Percentiles rank a stretch among this genome's conserved stretches.
These are phyloP conservation scores for Jatropha multifida DNA, from an alignment of 441 rosid genomes.

Conservation along the genomic window DNA sequence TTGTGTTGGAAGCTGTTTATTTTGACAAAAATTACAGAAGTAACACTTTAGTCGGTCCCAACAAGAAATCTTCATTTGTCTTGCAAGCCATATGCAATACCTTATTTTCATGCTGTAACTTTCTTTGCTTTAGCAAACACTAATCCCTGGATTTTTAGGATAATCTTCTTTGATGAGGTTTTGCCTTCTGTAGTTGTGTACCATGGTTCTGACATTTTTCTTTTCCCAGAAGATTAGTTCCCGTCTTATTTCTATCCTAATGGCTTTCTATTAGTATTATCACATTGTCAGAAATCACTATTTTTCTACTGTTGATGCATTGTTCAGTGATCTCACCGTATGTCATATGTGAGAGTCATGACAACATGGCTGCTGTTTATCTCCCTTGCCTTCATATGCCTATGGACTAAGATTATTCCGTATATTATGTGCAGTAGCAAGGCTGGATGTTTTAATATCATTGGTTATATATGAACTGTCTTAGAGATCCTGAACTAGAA, in stretches of 20 bases:
- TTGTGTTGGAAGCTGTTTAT: conserved; percentile 7
- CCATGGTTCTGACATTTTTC: background rate
- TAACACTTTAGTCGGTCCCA: background rate
- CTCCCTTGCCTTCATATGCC: background rate
- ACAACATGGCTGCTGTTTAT: background rate
- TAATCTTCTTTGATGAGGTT: background rate
- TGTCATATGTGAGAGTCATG: background rate
- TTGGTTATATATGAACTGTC: background rate
- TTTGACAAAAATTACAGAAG: background rate
- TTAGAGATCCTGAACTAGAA: no score
- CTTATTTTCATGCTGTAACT: background rate
- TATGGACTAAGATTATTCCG: background rate
- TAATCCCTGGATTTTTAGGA: background rate
- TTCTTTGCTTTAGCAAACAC: background rate
- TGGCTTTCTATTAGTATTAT: background rate
- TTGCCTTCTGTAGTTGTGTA: background rate
- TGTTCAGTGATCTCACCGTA: background rate
- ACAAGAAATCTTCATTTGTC: background rate
- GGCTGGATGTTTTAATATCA: background rate
- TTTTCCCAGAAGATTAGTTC: background rate
- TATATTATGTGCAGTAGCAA: background rate
- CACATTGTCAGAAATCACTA: background rate
- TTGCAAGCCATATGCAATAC: background rate
- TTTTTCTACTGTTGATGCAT: conserved; percentile 2
- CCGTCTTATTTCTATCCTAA: background rate